Conservation (phyloP, 768 basidiomycete genomes). For the Leccinum uliginosum region DNA sequence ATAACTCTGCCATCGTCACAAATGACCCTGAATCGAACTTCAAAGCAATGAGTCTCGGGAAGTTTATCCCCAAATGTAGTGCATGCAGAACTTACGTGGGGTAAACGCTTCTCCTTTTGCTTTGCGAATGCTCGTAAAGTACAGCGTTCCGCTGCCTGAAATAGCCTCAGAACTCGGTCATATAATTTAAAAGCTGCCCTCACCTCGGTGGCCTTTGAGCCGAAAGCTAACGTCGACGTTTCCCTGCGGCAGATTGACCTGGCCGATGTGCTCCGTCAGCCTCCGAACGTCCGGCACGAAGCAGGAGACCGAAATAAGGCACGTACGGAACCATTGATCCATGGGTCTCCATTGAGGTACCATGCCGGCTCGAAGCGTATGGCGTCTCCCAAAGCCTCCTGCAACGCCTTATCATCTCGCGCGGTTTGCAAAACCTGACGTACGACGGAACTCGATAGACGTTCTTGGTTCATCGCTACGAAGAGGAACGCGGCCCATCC, state of each 20-base stretch:
- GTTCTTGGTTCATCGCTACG: constrained; percentile 73
- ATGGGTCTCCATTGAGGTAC: constrained; percentile 74
- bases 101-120: constrained; percentile 68
- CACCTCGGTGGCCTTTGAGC: constrained; percentile 67
- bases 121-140: constrained; percentile 80
- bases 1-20: constrained; percentile 55
- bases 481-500: constrained; percentile 68
- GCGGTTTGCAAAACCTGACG: constrained; percentile 60
- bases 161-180: not conserved
- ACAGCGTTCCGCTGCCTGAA: constrained; percentile 68
- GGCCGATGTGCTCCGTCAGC: not conserved
- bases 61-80: not conserved
- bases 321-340: constrained; percentile 64
- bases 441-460: constrained; percentile 70
- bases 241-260: constrained; percentile 74
- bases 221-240: constrained; percentile 77
- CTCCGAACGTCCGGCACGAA: not conserved
- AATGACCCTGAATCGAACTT: constrained; percentile 67
- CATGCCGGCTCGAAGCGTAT: constrained; percentile 32
- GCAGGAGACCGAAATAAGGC: not conserved
- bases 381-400: constrained; percentile 57
- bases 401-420: constrained; percentile 46
- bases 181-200: constrained; percentile 8
- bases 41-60: not conserved
- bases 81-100: constrained; percentile 40